Evolutionary conservation across 2,329 filamentous ascomycete genomes (phyloP).

Genomic region (Colletotrichum sidae): DNA sequence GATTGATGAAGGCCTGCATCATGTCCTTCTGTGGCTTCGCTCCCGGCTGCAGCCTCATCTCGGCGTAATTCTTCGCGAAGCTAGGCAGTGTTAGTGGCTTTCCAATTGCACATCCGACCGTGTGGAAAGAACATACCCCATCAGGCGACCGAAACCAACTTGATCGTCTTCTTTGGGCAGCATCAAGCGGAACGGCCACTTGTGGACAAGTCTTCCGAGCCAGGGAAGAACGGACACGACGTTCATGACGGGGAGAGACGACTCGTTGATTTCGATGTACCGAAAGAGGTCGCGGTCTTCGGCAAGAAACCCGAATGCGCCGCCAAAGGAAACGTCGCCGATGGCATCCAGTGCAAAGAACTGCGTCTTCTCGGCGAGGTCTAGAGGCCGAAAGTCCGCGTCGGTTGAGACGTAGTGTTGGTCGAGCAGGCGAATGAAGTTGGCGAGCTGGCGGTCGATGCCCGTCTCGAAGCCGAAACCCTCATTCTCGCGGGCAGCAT

Average conservation of each 20-base stretch:
- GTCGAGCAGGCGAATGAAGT: conserved; percentile 58
- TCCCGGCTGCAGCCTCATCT: conserved; percentile 42
- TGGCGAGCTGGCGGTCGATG: conserved; percentile 52
- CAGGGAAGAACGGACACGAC: conserved; percentile 56
- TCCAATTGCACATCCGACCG: not conserved
- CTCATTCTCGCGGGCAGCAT: conserved; percentile 62
- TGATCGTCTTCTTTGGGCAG: conserved; percentile 54
- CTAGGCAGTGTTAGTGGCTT: conserved; percentile 32
- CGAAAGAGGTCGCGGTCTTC: conserved; percentile 60
- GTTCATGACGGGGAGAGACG: conserved; percentile 56
- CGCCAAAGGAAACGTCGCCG: conserved; percentile 63
- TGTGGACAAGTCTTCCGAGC: conserved; percentile 54
- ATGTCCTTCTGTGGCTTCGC: conserved; percentile 48
- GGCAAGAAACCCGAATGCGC: conserved; percentile 62
- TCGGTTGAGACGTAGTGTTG: conserved; percentile 58
- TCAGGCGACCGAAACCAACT: conserved; percentile 52
- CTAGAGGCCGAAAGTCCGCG: conserved; percentile 50
- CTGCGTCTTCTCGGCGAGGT: conserved; percentile 62
- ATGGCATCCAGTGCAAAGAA: conserved; percentile 68
- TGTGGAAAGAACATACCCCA: conserved; percentile 41
- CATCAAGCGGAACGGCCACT: conserved; percentile 52
- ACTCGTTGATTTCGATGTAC: conserved; percentile 56
- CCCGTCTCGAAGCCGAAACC: conserved; percentile 54
- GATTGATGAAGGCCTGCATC: conserved; percentile 53
- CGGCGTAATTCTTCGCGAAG: conserved; percentile 43